Evolutionary conservation across 768 basidiomycete genomes (phyloP).

Genomic region (Tulasnella sp.): DNA sequence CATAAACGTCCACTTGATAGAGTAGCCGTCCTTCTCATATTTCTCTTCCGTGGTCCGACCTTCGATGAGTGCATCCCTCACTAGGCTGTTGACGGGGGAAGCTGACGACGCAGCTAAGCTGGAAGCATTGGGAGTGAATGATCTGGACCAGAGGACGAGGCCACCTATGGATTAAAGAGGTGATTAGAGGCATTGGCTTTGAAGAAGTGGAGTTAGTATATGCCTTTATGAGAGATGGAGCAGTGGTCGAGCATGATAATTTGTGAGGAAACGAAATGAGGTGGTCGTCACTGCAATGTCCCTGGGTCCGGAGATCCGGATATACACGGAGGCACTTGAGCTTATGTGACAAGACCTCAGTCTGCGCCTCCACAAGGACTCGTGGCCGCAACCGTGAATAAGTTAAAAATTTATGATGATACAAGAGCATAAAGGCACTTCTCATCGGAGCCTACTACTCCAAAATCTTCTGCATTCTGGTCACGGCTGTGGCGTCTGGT

Average conservation of each 20-base stretch:
- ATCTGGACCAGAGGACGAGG: constrained; percentile 86
- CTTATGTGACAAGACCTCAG: no score
- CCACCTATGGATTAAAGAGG: constrained; percentile 47
- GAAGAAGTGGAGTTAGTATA: neutral
- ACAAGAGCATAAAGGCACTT: no score
- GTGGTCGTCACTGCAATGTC: neutral
- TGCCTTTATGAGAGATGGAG: constrained; percentile 90
- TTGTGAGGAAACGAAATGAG: neutral
- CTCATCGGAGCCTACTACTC: no score
- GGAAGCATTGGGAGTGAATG: constrained; percentile 81
- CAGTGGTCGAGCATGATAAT: constrained; percentile 80
- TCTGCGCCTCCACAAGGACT: no score
- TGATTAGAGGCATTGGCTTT: neutral
- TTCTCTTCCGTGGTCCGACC: constrained; percentile 69
- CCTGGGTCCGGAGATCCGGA: no score
- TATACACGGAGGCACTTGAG: no score
- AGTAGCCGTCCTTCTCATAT: constrained; percentile 90
- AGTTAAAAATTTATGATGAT: no score
- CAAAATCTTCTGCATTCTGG: no score
- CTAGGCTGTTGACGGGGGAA: constrained; percentile 79
- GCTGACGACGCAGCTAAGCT: constrained; percentile 55
- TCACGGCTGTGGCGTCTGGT: no score
- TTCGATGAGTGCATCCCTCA: constrained; percentile 86
- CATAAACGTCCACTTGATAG: constrained; percentile 87
- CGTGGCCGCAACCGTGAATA: no score